Conservation (phyloP, 345 rosid genomes). For the Eucalyptus guilfoylei region DNA sequence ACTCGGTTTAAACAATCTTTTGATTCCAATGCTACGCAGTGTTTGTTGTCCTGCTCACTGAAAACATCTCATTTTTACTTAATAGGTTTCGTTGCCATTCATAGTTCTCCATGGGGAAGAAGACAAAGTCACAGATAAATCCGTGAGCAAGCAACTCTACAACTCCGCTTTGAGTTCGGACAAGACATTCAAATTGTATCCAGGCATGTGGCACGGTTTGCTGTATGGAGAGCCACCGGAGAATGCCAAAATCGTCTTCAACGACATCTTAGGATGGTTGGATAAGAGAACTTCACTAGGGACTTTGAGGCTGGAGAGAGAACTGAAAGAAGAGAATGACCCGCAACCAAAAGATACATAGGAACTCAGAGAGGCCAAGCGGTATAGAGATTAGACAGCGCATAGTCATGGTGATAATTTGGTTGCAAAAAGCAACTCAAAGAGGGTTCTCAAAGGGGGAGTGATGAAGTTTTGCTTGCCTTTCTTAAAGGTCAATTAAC, state of each 20-base stretch:
- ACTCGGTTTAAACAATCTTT: not conserved
- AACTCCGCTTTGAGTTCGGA: constrained; percentile 48
- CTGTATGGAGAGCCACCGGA: constrained; percentile 53
- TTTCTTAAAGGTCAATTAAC: not conserved
- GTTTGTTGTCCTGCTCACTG: not conserved
- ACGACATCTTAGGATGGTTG: constrained; percentile 55
- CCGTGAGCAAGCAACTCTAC: constrained; percentile 35
- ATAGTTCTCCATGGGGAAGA: constrained; percentile 68
- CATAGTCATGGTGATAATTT: not conserved
- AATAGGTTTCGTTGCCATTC: constrained; percentile 57
- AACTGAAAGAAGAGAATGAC: not conserved
- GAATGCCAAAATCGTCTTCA: constrained; percentile 42
- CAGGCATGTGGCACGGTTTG: constrained; percentile 89
- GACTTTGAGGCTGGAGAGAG: constrained; percentile 2
- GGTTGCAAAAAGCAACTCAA: not conserved
- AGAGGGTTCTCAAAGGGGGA: not conserved
- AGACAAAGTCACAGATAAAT: constrained; percentile 58
- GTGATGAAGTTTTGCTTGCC: not conserved
- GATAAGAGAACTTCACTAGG: constrained; percentile 10
- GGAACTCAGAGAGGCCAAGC: not conserved
- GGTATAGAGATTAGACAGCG: not conserved
- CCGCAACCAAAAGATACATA: not conserved
- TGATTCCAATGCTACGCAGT: not conserved
- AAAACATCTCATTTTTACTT: not conserved
- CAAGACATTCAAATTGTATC: constrained; percentile 64